These are phyloP conservation scores for Teratosphaeria destructans DNA, from an alignment of 2,329 filamentous ascomycete species.

Conservation along the genomic window DNA sequence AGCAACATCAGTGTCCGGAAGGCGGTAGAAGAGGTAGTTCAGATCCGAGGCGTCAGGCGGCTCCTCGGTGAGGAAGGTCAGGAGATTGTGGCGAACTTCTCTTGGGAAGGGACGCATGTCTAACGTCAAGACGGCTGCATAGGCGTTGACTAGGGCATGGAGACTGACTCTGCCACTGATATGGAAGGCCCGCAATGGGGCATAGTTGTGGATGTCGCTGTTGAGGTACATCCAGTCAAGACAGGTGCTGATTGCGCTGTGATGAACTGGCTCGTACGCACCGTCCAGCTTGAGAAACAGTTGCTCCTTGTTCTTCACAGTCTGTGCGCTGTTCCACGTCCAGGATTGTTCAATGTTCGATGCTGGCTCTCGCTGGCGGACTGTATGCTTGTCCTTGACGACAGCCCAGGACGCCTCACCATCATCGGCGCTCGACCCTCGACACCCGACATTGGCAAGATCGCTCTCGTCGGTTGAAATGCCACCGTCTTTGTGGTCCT, in stretches of 20 bases:
- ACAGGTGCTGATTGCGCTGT: conserved; percentile 2
- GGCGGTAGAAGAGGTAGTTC: conserved; percentile 5
- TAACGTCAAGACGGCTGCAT: conserved; percentile 8
- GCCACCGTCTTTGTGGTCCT: background rate
- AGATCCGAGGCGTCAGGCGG: conserved; percentile 4
- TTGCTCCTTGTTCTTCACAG: background rate
- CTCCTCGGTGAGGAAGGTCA: conserved; percentile 3
- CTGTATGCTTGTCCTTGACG: background rate
- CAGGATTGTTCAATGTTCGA: background rate
- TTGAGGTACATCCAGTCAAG: conserved; percentile 16
- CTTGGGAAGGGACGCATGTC: conserved; percentile 9
- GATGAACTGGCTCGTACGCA: conserved; percentile 4
- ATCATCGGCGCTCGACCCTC: background rate
- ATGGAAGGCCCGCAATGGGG: conserved; percentile 5
- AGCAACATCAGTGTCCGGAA: conserved; percentile 7
- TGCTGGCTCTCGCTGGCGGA: background rate
- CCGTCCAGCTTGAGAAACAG: conserved; percentile 7
- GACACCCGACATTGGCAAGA: background rate
- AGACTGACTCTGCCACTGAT: conserved; percentile 5
- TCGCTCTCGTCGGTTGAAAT: background rate
- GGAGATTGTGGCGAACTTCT: conserved; percentile 4
- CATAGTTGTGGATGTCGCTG: conserved; percentile 3
- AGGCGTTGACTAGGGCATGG: conserved; percentile 9
- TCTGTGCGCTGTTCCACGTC: background rate
- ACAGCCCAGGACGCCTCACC: background rate